A percentile compares a stretch with the other conserved stretches of the same genome.
phyloP scores from a whole-genome alignment of 2,329 filamentous ascomycete species.

The Periconia digitata region DNA sequence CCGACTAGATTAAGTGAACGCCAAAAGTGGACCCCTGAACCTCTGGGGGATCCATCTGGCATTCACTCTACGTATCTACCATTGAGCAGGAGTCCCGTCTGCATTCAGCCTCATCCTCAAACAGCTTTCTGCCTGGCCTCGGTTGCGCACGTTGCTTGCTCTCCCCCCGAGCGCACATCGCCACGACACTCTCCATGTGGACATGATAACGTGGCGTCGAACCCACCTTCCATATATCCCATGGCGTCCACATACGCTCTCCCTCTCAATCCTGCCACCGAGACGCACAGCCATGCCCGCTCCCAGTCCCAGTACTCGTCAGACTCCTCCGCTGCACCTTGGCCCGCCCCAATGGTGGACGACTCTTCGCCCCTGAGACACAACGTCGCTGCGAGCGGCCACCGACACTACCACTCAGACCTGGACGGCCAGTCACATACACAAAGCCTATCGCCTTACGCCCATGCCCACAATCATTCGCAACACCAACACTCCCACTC shows the following conservation, averaged over 20 bases:
- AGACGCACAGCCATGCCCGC: constrained; percentile 41
- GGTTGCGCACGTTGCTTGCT: too few relatives aligned
- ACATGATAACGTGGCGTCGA: constrained; percentile 19
- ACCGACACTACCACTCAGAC: constrained; percentile 29
- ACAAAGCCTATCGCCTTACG: constrained; percentile 31
- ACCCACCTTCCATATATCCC: constrained; percentile 32
- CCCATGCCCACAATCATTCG: constrained; percentile 26
- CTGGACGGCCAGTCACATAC: constrained; percentile 41
- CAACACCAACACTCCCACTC: constrained; percentile 28
- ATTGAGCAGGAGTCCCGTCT: too few relatives aligned
- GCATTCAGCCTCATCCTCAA: too few relatives aligned
- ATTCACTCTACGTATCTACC: too few relatives aligned
- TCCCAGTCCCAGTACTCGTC: constrained; percentile 41
- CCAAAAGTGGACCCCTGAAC: constrained; percentile 1
- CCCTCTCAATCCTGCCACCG: constrained; percentile 37
- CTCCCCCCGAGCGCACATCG: neutral
- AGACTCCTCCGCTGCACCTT: constrained; percentile 24
- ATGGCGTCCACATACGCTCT: constrained; percentile 53
- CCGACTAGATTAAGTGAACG: neutral
- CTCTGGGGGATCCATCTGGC: too few relatives aligned
- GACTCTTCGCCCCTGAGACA: constrained; percentile 25
- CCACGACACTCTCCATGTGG: neutral
- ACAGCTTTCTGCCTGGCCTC: too few relatives aligned
- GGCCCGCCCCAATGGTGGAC: constrained; percentile 17
- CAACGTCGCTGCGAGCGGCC: constrained; percentile 17